Evolutionary conservation across 352 stramenopile genomes (phyloP).

Genomic region (Globisporangium ultimum): DNA sequence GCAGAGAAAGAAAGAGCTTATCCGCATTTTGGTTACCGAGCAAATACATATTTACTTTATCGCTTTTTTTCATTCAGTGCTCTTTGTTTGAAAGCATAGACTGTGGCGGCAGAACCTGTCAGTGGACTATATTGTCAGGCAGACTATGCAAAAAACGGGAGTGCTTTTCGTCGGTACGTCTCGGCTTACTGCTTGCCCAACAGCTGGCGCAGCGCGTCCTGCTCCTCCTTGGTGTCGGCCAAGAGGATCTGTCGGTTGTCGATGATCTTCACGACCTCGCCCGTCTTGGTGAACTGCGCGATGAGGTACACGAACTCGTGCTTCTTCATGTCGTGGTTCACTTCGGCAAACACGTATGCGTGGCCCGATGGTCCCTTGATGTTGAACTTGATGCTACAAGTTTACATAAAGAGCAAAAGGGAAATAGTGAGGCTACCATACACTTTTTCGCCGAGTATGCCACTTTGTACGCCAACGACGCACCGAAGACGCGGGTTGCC

Average conservation of each 20-base stretch:
- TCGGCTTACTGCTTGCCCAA: conserved; percentile 49
- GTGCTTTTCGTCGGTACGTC: not conserved
- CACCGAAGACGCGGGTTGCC: conserved; percentile 73
- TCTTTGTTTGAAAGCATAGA: not conserved
- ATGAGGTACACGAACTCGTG: conserved; percentile 96
- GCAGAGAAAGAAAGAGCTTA: no score
- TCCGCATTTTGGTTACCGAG: no score
- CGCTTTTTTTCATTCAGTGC: not conserved
- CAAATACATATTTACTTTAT: conserved; percentile 2
- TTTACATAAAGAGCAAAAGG: not conserved
- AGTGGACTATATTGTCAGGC: no score
- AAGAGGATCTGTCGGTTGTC: conserved; percentile 90
- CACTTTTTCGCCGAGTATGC: not conserved
- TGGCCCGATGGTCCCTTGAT: conserved; percentile 90
- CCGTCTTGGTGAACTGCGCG: conserved; percentile 92
- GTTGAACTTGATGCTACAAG: conserved; percentile 91
- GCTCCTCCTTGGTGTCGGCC: conserved; percentile 71
- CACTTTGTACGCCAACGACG: conserved; percentile 3
- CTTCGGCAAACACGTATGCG: conserved; percentile 92
- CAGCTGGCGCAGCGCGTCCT: conserved; percentile 71
- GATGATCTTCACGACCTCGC: conserved; percentile 87
- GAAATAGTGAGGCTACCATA: not conserved
- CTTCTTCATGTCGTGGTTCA: conserved; percentile 90
- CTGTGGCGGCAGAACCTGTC: not conserved
- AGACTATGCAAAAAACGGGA: no score